Conservation (phyloP, 441 rosid genomes). For the Pelargonium cotyledonis region DNA sequence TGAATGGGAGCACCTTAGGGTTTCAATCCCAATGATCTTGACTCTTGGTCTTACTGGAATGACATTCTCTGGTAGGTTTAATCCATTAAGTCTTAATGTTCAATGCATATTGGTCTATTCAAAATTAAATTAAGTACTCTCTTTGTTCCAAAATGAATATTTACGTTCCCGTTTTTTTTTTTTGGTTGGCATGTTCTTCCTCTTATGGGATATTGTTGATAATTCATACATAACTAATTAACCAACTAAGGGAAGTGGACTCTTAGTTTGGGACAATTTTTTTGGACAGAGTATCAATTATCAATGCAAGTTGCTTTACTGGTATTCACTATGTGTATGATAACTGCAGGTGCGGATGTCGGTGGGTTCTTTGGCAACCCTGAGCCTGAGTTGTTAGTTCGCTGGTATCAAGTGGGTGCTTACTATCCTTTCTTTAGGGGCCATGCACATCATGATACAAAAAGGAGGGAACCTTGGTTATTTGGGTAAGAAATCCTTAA, state of each 20-base stretch:
- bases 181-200: no score
- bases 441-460: constrained; percentile 98
- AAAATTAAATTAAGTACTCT: not conserved
- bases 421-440: constrained; percentile 96
- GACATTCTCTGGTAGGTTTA: constrained; percentile 64
- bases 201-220: no score
- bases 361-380: constrained; percentile 99
- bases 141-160: no score
- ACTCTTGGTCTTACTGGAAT: constrained; percentile 86
- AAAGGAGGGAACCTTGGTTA: constrained; percentile 97
- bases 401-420: constrained; percentile 99
- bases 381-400: constrained; percentile 79
- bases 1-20: constrained; percentile 95
- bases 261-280: no score
- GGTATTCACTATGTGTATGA: constrained; percentile 17
- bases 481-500: constrained; percentile 59
- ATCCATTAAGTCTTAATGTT: constrained; percentile 8
- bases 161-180: no score
- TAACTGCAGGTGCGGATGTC: constrained; percentile 77
- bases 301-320: not conserved
- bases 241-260: no score
- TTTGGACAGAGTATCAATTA: not conserved
- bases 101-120: not conserved
- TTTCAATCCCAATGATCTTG: constrained; percentile 91
- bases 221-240: no score